Conservation (phyloP, 1,284 basidiomycete species). For the Malassezia dermatis region DNA sequence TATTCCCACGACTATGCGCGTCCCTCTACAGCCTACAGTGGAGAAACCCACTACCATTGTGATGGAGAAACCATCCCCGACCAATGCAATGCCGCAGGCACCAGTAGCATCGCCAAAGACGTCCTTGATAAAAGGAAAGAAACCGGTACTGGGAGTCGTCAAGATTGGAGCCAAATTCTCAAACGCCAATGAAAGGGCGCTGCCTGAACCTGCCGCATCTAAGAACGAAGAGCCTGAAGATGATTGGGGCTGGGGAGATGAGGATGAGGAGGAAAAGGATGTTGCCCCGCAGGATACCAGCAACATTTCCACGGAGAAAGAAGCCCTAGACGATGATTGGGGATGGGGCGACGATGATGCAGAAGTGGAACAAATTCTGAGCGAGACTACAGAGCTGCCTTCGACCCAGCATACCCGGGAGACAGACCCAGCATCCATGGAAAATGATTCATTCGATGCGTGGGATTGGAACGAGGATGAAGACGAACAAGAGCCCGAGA, state of each 20-base stretch:
- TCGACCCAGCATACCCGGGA: background rate
- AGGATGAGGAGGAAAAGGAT: background rate
- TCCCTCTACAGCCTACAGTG: background rate
- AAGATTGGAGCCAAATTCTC: conserved; percentile 10
- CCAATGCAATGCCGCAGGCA: background rate
- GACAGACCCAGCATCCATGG: background rate
- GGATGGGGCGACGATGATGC: conserved; percentile 13
- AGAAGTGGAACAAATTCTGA: background rate
- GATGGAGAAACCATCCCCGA: background rate
- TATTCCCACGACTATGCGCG: background rate
- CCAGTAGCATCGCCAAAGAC: background rate
- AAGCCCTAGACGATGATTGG: background rate
- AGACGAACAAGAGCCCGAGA: background rate
- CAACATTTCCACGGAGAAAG: background rate
- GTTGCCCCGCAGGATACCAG: background rate
- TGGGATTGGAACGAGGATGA: conserved; percentile 13
- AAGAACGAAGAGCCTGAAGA: conserved; percentile 1
- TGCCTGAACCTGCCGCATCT: background rate
- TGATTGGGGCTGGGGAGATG: conserved; percentile 15
- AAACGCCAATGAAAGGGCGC: background rate
- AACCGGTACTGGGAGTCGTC: conserved; percentile 8
- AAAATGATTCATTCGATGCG: conserved; percentile 2
- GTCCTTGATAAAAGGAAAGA: background rate
- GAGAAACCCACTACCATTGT: background rate
- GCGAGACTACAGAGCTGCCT: background rate